Base-by-base conservation (phyloP, 2,329 filamentous ascomycete genomes). In the Blastomyces gilchristii region DNA sequence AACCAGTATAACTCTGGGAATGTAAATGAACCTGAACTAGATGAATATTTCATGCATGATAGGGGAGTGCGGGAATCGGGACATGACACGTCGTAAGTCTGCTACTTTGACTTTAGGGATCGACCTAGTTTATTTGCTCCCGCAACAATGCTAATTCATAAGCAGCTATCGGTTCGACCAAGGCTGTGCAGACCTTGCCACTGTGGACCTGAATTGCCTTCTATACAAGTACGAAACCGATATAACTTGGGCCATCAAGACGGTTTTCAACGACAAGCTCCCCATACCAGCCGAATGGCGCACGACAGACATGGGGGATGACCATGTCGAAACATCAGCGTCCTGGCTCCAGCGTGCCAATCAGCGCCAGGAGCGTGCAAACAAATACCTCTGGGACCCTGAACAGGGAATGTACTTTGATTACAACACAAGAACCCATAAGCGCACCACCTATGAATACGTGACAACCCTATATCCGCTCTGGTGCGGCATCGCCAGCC, bases 191-290 rank as follows among this genome's bases (percentile, higher is more conserved):
- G 83, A 94, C 71, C 81, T 95, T 28, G 90, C 90, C 22, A 92
- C 89, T 0, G 89, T 95, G 65, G 90, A 96, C 70, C 81, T 94
- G 58, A 95, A 95, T 77, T 90, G 89, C 50, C 81, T 93, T 28
- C 79, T 95, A n/a, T 95, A 90, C 83, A 95, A 95, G 76, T 94
- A 94, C 71, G 90, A 95, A 77, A 85, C 84, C 41, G 91, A 95
- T 70, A 93, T 95, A 72, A 85, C 87, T 2, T 85, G 87, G 65
- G 87, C 85, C 2, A 93, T 95, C 69, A 87, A 88, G 64, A 87
- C 81, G 54, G 80, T 89, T 65, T 95, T 95, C 72, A 81, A 82
- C 63, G 90, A 94, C 74, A 85, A 82, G 67, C 82, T 96, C 5
- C 78, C 80, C 37, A 83, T 95, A 58, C 90, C 58, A 90, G 0